Percentiles rank a stretch among this genome's conserved stretches.
These are phyloP conservation scores for Austroboletus niveus DNA, from an alignment of 1,284 basidiomycete genomes.

Conservation along the genomic window DNA sequence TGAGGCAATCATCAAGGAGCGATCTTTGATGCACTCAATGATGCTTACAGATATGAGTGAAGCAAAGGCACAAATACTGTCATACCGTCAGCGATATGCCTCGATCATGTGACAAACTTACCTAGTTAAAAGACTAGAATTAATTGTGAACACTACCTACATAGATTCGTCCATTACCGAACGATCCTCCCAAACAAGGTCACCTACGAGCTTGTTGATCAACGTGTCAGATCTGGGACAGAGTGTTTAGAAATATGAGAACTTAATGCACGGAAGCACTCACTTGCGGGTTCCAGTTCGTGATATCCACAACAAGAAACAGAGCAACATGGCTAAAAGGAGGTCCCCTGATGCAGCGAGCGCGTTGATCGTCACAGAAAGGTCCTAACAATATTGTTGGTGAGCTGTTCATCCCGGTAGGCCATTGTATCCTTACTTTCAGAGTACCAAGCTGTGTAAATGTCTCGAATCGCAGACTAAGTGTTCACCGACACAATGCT, in stretches of 20 bases:
- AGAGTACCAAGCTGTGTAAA: slow-evolving; percentile 38
- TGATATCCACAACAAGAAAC: slow-evolving; percentile 49
- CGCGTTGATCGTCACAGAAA: slow-evolving; percentile 59
- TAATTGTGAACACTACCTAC: slow-evolving; percentile 48
- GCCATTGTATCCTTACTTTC: slow-evolving; percentile 20
- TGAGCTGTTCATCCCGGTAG: no score
- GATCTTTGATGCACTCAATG: not conserved
- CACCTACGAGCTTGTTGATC: slow-evolving; percentile 43
- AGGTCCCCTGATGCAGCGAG: slow-evolving; percentile 61
- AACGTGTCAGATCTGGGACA: slow-evolving; percentile 42
- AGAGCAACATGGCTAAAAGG: slow-evolving; percentile 52
- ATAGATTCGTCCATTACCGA: not conserved
- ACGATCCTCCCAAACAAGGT: no score
- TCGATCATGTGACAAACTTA: slow-evolving; percentile 3
- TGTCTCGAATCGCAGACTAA: slow-evolving; percentile 33
- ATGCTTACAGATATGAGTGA: slow-evolving; percentile 43
- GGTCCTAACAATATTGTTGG: slow-evolving; percentile 20
- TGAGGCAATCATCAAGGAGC: not conserved
- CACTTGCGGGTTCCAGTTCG: slow-evolving; percentile 55
- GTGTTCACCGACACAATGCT: slow-evolving; percentile 7
- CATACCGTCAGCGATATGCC: slow-evolving; percentile 5
- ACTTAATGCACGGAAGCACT: not conserved
- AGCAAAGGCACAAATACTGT: slow-evolving; percentile 38
- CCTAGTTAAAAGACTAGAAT: slow-evolving; percentile 45
- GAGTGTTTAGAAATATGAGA: slow-evolving; percentile 1